These are phyloP conservation scores for Botryotinia convoluta DNA, from an alignment of 2,329 filamentous ascomycete genomes.

Conservation along the genomic window DNA sequence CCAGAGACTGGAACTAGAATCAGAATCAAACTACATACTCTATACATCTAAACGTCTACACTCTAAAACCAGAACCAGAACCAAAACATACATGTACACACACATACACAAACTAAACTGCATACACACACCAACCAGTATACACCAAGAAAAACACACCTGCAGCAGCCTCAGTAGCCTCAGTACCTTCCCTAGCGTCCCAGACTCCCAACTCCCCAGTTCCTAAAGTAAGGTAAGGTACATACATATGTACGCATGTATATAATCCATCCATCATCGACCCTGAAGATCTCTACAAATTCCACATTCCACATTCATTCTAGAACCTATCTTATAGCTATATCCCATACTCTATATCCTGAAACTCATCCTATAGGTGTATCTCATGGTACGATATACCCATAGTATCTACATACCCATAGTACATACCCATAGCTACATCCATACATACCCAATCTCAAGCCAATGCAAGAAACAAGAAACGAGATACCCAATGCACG, in stretches of 20 bases:
- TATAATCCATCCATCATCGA: not conserved
- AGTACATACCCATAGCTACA: not conserved
- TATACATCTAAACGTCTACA: not conserved
- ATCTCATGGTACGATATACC: not conserved
- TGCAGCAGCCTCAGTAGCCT: too few relatives aligned
- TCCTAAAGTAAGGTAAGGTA: not conserved
- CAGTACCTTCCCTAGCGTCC: not conserved
- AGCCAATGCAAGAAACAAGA: too few relatives aligned
- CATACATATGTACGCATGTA: not conserved
- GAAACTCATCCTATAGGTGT: not conserved
- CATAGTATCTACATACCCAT: too few relatives aligned
- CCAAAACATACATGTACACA: too few relatives aligned
- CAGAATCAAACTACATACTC: not conserved
- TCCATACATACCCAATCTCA: too few relatives aligned
- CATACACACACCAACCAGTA: too few relatives aligned
- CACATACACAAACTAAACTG: too few relatives aligned
- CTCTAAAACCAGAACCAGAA: not conserved
- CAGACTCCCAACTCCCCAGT: too few relatives aligned
- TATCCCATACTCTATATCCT: not conserved
- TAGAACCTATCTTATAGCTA: not conserved
- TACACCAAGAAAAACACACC: too few relatives aligned
- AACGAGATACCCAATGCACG: not conserved
- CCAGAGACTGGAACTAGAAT: not conserved
- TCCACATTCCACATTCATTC: not conserved
- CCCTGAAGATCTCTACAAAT: not conserved